Base-by-base conservation (phyloP, 1,284 basidiomycete species). In the Apiotrichum veenhuisii region DNA sequence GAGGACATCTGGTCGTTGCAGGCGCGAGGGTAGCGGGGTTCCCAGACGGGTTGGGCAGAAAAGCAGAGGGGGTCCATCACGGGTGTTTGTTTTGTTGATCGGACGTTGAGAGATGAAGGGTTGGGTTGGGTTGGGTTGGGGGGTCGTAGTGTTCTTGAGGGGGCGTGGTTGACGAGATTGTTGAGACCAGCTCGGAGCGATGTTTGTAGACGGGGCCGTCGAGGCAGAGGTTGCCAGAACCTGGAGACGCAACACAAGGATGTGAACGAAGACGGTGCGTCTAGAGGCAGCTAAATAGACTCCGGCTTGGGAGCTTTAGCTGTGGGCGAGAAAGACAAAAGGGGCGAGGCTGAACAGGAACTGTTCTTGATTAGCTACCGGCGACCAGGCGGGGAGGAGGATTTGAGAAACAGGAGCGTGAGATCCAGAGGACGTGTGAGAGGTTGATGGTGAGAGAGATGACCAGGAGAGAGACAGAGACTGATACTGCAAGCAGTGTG, bases 1-100 rank as follows among this genome's bases (percentile, higher is more conserved):
- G 49, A 30, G 10, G 37, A 9, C 37, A 34, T 68, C 14, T 65
- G 69, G 48, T 73, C 67, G 20, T 67, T 65, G 30, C 64, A 67
- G 17, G 52, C 61, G 27, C 66, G 64, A 46, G 54, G 38, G 56
- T 56, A 44, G 22, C 55, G 43, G 25, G 33, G 27, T 15, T 25
- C 50, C 27, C 40, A 43, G 8, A 45, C 10, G 26, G 49, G 51
- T 15, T 51, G 38, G 27, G 55, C 18, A 26, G 56, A 25, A 18
- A 64, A 62, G 38, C 64, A 53, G 50, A 64, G 54, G 43, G 70
- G 50, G 26, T 59, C 49, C 54, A 64, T 62, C 11, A 61, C 59
- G 63, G 64, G 64, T n/a, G 33, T 58, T 38, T 37, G 41, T 27
- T 34, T 27, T 26, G 22, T 5, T 8, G 25, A 12, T 23, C 15